phyloP scores from a whole-genome alignment of 441 rosid genomes.

The Syzygium syzygioides region DNA sequence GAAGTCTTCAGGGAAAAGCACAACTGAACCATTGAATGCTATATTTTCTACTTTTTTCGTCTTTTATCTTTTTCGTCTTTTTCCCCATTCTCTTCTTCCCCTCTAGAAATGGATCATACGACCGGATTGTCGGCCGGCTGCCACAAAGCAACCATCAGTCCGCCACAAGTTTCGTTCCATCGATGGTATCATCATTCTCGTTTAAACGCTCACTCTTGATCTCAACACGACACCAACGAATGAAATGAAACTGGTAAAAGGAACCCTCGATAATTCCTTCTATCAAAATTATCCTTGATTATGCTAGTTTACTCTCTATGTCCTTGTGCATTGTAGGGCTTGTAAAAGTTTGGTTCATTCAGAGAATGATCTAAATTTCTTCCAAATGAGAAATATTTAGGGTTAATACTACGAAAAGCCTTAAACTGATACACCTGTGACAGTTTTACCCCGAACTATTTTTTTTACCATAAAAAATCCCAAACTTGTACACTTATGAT shows the following conservation, averaged over 20 bases:
- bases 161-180: not conserved
- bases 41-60: not conserved
- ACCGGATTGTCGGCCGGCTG: not conserved
- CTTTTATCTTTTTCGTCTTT: not conserved
- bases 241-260: not conserved
- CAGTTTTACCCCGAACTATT: too few species aligned
- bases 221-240: not conserved
- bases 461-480: too few species aligned
- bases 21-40: not conserved
- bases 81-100: not conserved
- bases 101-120: not conserved
- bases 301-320: not conserved
- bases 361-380: not conserved
- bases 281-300: not conserved
- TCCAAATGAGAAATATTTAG: not conserved
- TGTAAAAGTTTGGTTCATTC: not conserved
- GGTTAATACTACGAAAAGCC: too few species aligned
- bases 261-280: not conserved
- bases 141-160: rapidly evolving
- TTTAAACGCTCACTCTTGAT: not conserved
- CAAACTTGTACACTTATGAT: too few species aligned
- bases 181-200: not conserved
- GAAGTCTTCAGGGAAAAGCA: not conserved
- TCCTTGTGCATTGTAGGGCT: not conserved
- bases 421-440: too few species aligned